phyloP scores from a whole-genome alignment of 768 basidiomycete species.

The Ramaria rubella region DNA sequence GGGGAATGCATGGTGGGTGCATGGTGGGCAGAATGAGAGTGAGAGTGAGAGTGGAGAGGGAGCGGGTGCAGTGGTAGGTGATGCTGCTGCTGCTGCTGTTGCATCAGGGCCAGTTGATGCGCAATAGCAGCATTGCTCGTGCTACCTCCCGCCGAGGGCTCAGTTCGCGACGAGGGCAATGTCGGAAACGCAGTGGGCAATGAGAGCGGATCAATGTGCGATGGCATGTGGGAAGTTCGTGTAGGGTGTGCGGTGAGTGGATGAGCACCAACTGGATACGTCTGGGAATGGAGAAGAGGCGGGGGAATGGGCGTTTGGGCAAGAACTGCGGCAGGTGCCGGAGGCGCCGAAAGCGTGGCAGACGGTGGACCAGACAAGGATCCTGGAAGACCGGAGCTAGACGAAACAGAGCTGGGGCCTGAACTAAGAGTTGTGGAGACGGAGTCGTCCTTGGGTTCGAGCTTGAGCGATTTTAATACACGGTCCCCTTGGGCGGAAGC shows the following conservation, averaged over 20 bases:
- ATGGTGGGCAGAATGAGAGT: conserved; percentile 4
- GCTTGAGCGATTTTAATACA: conserved; percentile 41
- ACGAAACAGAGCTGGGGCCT: conserved; percentile 7
- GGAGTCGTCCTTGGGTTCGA: conserved; percentile 41
- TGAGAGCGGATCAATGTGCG: not conserved
- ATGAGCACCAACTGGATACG: conserved; percentile 16
- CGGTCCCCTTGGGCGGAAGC: conserved; percentile 42
- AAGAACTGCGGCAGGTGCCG: conserved; percentile 20
- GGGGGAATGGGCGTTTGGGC: conserved; percentile 19
- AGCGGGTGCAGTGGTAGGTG: not conserved
- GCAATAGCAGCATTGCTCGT: not conserved
- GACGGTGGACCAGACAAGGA: conserved; percentile 15
- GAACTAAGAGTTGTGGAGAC: conserved; percentile 17
- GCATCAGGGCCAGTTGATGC: conserved; percentile 4
- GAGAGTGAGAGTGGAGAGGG: not conserved
- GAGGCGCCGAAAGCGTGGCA: conserved; percentile 23
- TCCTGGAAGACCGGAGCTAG: conserved; percentile 8
- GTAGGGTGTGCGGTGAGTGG: conserved; percentile 19
- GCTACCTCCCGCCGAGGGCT: not conserved
- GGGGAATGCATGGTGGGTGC: conserved; percentile 1
- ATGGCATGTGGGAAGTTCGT: conserved; percentile 18
- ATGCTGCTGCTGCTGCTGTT: not conserved
- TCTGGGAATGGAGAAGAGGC: conserved; percentile 18
- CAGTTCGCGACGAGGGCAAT: not conserved
- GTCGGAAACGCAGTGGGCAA: not conserved